Evolutionary conservation across 2,329 filamentous ascomycete species (phyloP), one percentile per base, ranked within the genome.

Genomic region (Aspergillus novoparasiticus): DNA sequence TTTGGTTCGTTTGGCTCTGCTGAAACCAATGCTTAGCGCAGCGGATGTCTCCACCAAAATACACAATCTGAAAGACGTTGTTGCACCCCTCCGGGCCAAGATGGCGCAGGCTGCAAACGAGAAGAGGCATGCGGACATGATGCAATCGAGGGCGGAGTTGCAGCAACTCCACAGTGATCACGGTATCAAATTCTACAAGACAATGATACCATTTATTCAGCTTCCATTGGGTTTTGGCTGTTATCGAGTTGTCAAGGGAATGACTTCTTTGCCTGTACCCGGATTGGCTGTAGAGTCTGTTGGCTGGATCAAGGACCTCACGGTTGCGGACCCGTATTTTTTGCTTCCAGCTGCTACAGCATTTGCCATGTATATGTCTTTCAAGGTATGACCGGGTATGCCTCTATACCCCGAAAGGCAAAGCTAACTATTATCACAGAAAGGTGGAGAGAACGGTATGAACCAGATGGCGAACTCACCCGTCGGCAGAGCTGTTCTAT

Each of bases 251-350:
- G 77, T 96, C 66, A 85, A 87, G 59, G 89, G 85, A 68, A 96
- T 97, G 90, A 79, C 87, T 1, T 77, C 83, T 26, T 80, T 98
- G 55, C 94, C 94, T 4, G 92, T 97, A 6, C 94, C 94, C 0
- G 89, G 87, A 1, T 77, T 98, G 67, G 86, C 91, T 70, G 81
- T 80, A 1, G 91, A 91, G 36, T 89, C 91, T 3, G 79, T 89
- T 41, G 79, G 89, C 46, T 99, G 95, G 95, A 86, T 98, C 68
- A 79, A 82, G 1, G 91, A 98, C 76, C 78, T 99, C 66, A 89
- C 92, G 0, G 74, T 88, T 26, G 77, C 86, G 2, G 95, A 99
- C 77, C 94, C 95, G 0, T 89, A 84, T 71, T 94, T 87, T 69
- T 76, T 95, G 46, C 80, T 98, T 36, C 95, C 95, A 1, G 66